Percentiles rank a stretch among this genome's conserved stretches.
Conservation (phyloP, 2,329 filamentous ascomycete species). For the Dryadomyces sulphureus region DNA sequence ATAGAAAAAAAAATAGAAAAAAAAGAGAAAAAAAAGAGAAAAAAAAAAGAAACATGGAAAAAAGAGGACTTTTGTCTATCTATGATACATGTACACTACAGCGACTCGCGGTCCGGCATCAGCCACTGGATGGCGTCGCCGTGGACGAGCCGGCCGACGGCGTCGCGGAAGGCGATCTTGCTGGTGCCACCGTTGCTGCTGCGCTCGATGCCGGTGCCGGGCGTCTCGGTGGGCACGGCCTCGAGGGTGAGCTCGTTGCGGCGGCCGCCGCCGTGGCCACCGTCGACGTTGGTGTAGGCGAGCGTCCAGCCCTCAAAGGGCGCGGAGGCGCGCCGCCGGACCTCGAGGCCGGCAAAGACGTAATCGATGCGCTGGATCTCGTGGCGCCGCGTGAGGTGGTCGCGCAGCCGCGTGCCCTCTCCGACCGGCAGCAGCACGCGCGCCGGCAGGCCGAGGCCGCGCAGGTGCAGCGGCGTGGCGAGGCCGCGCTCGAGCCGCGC, state of each 20-base stretch:
- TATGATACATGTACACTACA: neutral
- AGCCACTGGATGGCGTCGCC: slow-evolving; percentile 6
- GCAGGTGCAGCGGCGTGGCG: slow-evolving; percentile 22
- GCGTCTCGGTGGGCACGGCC: slow-evolving; percentile 11
- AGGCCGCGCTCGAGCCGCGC: slow-evolving; percentile 30
- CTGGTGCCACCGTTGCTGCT: neutral
- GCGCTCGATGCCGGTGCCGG: neutral
- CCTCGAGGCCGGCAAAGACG: slow-evolving; percentile 35
- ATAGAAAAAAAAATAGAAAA: no score
- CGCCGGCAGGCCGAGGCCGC: slow-evolving; percentile 13
- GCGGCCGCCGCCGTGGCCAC: slow-evolving; percentile 33
- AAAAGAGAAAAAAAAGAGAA: no score
- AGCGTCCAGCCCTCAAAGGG: slow-evolving; percentile 29
- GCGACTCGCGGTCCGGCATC: slow-evolving; percentile 2
- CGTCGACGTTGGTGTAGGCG: slow-evolving; percentile 36
- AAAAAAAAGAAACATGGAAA: no score
- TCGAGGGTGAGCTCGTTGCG: slow-evolving; percentile 35
- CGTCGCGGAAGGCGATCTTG: slow-evolving; percentile 3
- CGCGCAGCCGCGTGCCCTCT: neutral
- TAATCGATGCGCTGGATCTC: slow-evolving; percentile 17
- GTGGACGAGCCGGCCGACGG: slow-evolving; percentile 6
- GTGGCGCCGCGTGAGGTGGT: neutral
- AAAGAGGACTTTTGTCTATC: no score
- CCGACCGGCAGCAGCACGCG: slow-evolving; percentile 7
- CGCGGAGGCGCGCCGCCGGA: slow-evolving; percentile 30